A percentile compares a stretch with the other conserved stretches of the same genome.
phyloP scores from a whole-genome alignment of 2,329 filamentous ascomycete genomes.

The Fusarium albidum region DNA sequence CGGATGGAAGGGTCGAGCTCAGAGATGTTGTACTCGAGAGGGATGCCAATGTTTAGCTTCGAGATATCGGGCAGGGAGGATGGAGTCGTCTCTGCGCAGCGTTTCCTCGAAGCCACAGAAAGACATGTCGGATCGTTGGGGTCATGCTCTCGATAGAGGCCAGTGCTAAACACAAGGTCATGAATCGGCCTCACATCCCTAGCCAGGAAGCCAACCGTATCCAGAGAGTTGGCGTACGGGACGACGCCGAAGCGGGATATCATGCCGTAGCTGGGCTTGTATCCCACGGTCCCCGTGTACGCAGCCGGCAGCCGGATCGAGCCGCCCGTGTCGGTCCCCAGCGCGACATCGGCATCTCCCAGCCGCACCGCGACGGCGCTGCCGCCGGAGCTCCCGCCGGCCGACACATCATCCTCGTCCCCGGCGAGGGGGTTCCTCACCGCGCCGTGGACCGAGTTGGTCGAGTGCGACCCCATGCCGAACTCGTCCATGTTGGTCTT shows the following conservation, averaged over 20 bases:
- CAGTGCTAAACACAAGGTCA: constrained; percentile 59
- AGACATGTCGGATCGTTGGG: constrained; percentile 79
- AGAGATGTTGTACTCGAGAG: constrained; percentile 84
- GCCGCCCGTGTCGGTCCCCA: constrained; percentile 94
- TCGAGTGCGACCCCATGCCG: constrained; percentile 90
- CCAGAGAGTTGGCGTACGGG: constrained; percentile 90
- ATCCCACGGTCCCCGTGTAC: constrained; percentile 83
- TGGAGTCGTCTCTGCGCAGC: constrained; percentile 48
- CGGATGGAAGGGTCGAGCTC: constrained; percentile 78
- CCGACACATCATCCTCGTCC: constrained; percentile 61
- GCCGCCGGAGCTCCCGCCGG: constrained; percentile 91
- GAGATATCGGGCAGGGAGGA: constrained; percentile 38
- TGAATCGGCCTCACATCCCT: constrained; percentile 59
- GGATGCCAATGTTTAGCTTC: constrained; percentile 62
- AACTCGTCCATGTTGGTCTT: constrained; percentile 98
- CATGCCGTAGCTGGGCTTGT: constrained; percentile 92
- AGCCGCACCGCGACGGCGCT: constrained; percentile 85
- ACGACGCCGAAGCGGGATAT: constrained; percentile 87
- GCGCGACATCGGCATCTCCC: constrained; percentile 65
- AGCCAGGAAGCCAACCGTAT: constrained; percentile 84
- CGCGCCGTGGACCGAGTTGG: constrained; percentile 72
- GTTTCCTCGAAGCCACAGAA: constrained; percentile 59
- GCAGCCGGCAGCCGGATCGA: constrained; percentile 88
- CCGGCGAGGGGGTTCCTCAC: constrained; percentile 62
- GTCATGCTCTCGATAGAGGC: constrained; percentile 66